Conservation (phyloP, 352 stramenopile species). For the Blastocystis sp. region DNA sequence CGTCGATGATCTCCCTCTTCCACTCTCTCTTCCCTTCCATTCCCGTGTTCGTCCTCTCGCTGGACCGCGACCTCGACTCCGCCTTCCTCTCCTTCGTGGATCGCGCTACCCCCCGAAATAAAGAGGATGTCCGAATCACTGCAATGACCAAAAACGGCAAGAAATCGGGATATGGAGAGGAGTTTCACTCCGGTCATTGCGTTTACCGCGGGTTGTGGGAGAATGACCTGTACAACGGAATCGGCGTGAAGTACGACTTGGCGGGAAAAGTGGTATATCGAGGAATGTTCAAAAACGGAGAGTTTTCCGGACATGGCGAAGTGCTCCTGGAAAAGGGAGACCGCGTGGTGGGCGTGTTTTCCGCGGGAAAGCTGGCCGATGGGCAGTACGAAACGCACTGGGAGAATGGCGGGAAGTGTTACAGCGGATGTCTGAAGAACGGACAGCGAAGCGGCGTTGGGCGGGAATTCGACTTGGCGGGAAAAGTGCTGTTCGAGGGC, state of each 20-base stretch:
- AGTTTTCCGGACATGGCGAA: slow-evolving; percentile 4
- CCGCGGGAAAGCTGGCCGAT: neutral
- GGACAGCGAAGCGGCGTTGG: slow-evolving; percentile 4
- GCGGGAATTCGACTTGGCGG: neutral
- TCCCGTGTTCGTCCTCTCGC: slow-evolving; percentile 3
- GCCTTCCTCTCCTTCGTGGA: neutral
- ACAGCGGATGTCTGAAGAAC: neutral
- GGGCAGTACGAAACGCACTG: slow-evolving; percentile 27
- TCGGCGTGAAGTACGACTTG: slow-evolving; percentile 3
- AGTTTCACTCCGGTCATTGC: slow-evolving; percentile 30
- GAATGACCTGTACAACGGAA: slow-evolving; percentile 13
- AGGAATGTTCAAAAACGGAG: slow-evolving; percentile 6
- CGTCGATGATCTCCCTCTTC: slow-evolving; percentile 3
- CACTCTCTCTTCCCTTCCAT: slow-evolving; percentile 3
- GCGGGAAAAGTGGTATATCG: slow-evolving; percentile 25
- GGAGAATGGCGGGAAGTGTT: slow-evolving; percentile 1
- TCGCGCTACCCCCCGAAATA: neutral
- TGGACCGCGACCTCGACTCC: neutral
- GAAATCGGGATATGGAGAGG: slow-evolving; percentile 20
- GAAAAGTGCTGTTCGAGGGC: slow-evolving; percentile 19
- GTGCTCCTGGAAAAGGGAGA: neutral
- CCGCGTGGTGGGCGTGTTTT: neutral
- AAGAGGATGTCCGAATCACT: neutral
- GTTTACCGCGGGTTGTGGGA: slow-evolving; percentile 49
- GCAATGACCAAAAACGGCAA: neutral